Base-by-base conservation (phyloP, 2,329 filamentous ascomycete genomes). In the Cryphonectria naterciae region DNA sequence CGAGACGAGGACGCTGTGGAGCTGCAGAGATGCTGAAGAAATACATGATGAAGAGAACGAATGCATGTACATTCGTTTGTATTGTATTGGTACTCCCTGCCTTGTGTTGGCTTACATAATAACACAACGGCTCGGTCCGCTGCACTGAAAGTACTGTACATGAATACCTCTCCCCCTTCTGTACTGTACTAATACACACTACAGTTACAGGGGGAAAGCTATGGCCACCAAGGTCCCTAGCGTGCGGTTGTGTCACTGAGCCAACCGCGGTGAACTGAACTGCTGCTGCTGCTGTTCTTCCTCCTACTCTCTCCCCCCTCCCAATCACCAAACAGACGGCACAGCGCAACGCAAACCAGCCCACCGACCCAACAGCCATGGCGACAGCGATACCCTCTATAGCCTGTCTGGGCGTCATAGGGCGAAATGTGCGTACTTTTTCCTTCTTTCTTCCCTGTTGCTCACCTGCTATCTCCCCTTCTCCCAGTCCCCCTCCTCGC, bases 331-430 rank as follows among this genome's bases (percentile, higher is more conserved):
- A 60, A 19, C 46, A 37, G n/a, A 61, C 54, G 22, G n/a, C 25
- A 61, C 39, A 13, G 8, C 15, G 19, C 39, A 17, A 67, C 5
- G 52, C 56, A 58, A 19, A 28, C 28, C 25, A 61, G 17, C 41
- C 15, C 28, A 32, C 32, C 32, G 10, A 10, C 37, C 37, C 2
- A 52, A 52, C 71, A 69, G 67, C 43, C 69, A 90, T 90, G 88
- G 86, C 88, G 76, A 85, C 86, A 75, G 83, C 88, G 70, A 88
- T 89, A 77, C 92, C 95, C 41, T 93, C 92, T 49, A 96, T 98
- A 81, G 95, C 94, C 81, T 97, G 95, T 79, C 91, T 99, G 77
- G 95, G 94, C 81, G 87, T 98, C 67, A 97, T 99, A 77, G 95
- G 96, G 75, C 94, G 96, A 83, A 92, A 97, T 81, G 95, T 97